These are phyloP conservation scores for Adansonia digitata DNA, from an alignment of 345 rosid genomes.

Conservation along the genomic window DNA sequence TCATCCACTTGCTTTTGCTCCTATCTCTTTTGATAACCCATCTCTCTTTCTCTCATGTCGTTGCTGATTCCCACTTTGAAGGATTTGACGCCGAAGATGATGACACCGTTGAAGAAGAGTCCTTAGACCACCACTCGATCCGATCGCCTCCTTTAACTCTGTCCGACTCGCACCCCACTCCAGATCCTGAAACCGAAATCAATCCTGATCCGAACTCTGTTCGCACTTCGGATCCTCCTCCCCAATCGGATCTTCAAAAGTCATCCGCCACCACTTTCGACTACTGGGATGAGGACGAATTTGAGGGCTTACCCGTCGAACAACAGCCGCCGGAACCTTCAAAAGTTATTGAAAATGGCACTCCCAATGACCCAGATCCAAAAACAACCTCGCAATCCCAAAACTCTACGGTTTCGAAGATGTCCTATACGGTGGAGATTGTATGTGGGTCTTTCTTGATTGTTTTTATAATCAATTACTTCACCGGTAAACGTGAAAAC, in stretches of 20 bases:
- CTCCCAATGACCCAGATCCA: conserved; percentile 29
- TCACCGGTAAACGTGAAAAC: conserved; percentile 77
- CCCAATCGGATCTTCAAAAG: conserved; percentile 28
- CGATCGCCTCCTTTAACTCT: conserved; percentile 55
- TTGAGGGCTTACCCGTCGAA: conserved; percentile 72
- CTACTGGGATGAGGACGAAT: conserved; percentile 96
- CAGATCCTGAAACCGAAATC: conserved; percentile 30
- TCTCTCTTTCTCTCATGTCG: conserved; percentile 17
- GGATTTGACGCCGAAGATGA: conserved; percentile 93
- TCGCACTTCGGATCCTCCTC: conserved; percentile 3
- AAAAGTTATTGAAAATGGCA: conserved; percentile 19
- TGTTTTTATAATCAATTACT: conserved; percentile 60
- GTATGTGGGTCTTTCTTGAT: conserved; percentile 58
- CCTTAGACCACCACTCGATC: conserved; percentile 37
- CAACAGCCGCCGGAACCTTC: conserved; percentile 25
- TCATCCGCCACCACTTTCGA: conserved; percentile 50
- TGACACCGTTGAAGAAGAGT: conserved; percentile 38
- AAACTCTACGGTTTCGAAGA: conserved; percentile 18
- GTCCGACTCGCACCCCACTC: conserved; percentile 31
- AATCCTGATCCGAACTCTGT: conserved; percentile 22
- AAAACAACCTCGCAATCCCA: conserved; percentile 20
- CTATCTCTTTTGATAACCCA: conserved; percentile 29
- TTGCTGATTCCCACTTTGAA: conserved; percentile 80
- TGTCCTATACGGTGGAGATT: conserved; percentile 61
- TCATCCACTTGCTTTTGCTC: conserved; percentile 20